phyloP scores from a whole-genome alignment of 1,139 yeast genomes.

The Saccharomyces hybrid region DNA sequence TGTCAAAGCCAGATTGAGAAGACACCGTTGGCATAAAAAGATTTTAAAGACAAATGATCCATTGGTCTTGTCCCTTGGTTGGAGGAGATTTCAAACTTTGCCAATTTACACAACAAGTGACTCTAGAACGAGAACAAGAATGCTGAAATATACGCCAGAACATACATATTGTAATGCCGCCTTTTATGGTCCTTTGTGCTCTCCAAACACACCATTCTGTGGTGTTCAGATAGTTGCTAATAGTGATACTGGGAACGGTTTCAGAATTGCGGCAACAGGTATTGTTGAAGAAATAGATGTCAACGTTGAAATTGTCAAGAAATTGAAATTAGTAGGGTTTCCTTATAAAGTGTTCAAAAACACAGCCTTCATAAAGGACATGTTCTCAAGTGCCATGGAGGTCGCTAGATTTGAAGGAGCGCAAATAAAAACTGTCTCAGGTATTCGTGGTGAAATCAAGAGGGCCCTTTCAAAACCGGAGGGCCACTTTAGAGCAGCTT shows the following conservation, averaged over 20 bases:
- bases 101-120: conserved; percentile 96
- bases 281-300: conserved; percentile 89
- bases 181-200: conserved; percentile 93
- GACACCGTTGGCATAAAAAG: conserved; percentile 98
- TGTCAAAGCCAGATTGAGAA: conserved; percentile 86
- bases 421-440: conserved; percentile 89
- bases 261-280: conserved; percentile 97
- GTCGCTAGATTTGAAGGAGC: conserved; percentile 99
- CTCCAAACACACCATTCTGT: conserved; percentile 96
- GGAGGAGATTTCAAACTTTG: conserved; percentile 97
- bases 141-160: conserved; percentile 97
- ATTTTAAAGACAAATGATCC: conserved; percentile 95
- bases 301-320: conserved; percentile 84
- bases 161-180: conserved; percentile 96
- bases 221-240: conserved; percentile 87
- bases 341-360: conserved; percentile 91
- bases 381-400: conserved; percentile 87
- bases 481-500: conserved; percentile 97
- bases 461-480: conserved; percentile 91
- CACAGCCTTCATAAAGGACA: conserved; percentile 93
- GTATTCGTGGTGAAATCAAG: conserved; percentile 95
- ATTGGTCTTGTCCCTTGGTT: conserved; percentile 82
- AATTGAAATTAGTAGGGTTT: conserved; percentile 86
- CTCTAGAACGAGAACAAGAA: conserved; percentile 93
- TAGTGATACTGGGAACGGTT: conserved; percentile 77